Evolutionary conservation across 1,139 yeast species (phyloP).

Genomic region (Blastobotrys apis): DNA sequence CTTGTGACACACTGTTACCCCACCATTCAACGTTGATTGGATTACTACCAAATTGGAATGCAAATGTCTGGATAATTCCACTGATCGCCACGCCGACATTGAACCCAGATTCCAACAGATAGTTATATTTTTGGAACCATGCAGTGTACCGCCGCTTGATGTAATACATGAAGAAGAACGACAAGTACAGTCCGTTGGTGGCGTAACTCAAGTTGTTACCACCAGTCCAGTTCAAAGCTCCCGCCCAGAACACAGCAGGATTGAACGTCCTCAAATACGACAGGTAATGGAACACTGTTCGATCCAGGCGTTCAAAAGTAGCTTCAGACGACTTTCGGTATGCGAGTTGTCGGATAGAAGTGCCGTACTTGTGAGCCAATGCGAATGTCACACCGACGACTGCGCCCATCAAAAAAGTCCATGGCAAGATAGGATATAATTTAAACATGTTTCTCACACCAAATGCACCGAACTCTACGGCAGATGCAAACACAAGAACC

Average conservation of each 20-base stretch:
- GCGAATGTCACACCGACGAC: slow-evolving; percentile 3
- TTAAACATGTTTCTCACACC: slow-evolving; percentile 57
- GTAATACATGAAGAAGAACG: slow-evolving; percentile 15
- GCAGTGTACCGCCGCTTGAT: slow-evolving; percentile 27
- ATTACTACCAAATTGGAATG: slow-evolving; percentile 41
- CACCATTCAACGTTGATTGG: slow-evolving; percentile 46
- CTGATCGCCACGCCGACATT: slow-evolving; percentile 57
- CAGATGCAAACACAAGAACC: slow-evolving; percentile 46
- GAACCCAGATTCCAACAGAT: slow-evolving; percentile 51
- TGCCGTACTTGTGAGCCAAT: slow-evolving; percentile 4
- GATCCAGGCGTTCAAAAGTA: background rate
- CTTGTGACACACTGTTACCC: slow-evolving; percentile 48
- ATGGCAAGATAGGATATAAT: slow-evolving; percentile 45
- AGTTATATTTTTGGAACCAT: slow-evolving; percentile 66
- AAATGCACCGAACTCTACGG: slow-evolving; percentile 58
- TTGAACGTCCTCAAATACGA: slow-evolving; percentile 1
- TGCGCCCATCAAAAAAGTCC: slow-evolving; percentile 42
- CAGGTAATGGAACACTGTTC: background rate
- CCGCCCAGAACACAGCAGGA: slow-evolving; percentile 9
- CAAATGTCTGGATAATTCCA: slow-evolving; percentile 49
- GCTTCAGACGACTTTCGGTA: background rate
- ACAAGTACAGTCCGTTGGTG: slow-evolving; percentile 1
- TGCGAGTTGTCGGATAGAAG: background rate
- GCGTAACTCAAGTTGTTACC: slow-evolving; percentile 8
- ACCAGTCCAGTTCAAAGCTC: slow-evolving; percentile 8